A percentile compares a stretch with the other conserved stretches of the same genome.
phyloP scores from a whole-genome alignment of 106 monocot genomes.

The Dendrobium officinale region DNA sequence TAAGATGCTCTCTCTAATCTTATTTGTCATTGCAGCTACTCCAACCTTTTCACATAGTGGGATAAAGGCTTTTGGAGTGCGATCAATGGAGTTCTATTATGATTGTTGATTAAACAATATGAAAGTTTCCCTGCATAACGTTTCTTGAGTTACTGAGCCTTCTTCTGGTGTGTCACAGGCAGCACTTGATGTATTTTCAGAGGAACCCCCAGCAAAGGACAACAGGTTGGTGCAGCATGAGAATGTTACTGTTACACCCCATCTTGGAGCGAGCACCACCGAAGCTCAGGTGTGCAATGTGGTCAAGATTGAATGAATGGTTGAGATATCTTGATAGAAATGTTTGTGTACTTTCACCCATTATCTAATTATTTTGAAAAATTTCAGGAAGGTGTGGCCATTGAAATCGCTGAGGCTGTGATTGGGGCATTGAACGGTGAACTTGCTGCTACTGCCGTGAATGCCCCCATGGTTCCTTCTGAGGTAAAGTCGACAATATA shows the following conservation, averaged over 20 bases:
- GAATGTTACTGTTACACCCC: slow-evolving; percentile 77
- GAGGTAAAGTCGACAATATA: too few species aligned
- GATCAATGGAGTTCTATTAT: too few species aligned
- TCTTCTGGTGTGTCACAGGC: slow-evolving; percentile 38
- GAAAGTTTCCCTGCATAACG: too few species aligned
- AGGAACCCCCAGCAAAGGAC: slow-evolving; percentile 64
- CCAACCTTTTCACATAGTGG: too few species aligned
- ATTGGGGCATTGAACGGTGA: slow-evolving; percentile 84
- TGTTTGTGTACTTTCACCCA: not conserved
- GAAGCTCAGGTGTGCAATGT: slow-evolving; percentile 66
- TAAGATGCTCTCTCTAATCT: too few species aligned
- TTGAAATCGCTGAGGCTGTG: slow-evolving; percentile 89
- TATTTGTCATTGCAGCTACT: too few species aligned
- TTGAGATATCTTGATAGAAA: not conserved
- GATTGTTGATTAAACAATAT: too few species aligned
- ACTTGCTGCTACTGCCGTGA: too few species aligned
- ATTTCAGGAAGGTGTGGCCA: slow-evolving; percentile 80
- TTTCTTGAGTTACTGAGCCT: not conserved
- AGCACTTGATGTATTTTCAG: slow-evolving; percentile 84
- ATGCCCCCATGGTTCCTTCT: too few species aligned
- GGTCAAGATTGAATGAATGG: not conserved
- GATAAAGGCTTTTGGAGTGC: too few species aligned
- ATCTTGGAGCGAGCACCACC: slow-evolving; percentile 71
- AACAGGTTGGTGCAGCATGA: slow-evolving; percentile 76
- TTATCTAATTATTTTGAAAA: not conserved